Evolutionary conservation across 495 filamentous ascomycete genomes (phyloP).

Genomic region (Penicillium cosmopolitanum): DNA sequence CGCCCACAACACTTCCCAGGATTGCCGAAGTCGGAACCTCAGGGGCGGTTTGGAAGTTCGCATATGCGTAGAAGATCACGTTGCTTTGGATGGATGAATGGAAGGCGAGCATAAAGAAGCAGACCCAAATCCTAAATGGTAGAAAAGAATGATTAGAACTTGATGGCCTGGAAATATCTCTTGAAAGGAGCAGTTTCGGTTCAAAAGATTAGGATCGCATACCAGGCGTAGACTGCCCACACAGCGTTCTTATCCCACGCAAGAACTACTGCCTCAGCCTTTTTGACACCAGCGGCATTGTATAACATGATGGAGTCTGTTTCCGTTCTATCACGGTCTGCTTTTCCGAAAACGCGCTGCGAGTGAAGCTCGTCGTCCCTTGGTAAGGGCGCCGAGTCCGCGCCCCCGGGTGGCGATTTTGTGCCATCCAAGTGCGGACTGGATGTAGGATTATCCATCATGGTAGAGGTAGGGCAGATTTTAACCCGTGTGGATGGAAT

Average conservation of each 20-base stretch:
- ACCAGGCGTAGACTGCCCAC: slow-evolving; percentile 36
- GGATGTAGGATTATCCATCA: neutral
- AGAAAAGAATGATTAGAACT: neutral
- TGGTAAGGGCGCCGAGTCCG: neutral
- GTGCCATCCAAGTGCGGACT: neutral
- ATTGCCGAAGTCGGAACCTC: slow-evolving; percentile 34
- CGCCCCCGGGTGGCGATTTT: neutral
- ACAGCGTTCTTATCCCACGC: slow-evolving; percentile 34
- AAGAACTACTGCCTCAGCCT: slow-evolving; percentile 39
- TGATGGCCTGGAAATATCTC: slow-evolving; percentile 17
- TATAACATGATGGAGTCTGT: neutral
- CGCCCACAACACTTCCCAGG: slow-evolving; percentile 57
- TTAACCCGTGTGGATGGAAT: neutral
- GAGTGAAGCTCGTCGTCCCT: neutral
- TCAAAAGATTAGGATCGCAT: slow-evolving; percentile 4
- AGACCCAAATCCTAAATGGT: slow-evolving; percentile 36
- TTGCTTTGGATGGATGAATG: slow-evolving; percentile 34
- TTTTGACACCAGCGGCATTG: slow-evolving; percentile 19
- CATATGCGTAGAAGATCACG: slow-evolving; percentile 38
- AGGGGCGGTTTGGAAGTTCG: slow-evolving; percentile 35
- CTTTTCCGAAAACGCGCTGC: neutral
- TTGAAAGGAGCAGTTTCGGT: neutral
- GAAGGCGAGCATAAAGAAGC: slow-evolving; percentile 39
- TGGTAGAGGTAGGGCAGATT: neutral
- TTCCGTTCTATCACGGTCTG: neutral